Percentiles rank a stretch among this genome's conserved stretches.
Conservation (phyloP, 768 basidiomycete genomes). For the Cystofilobasidium capitatum region DNA sequence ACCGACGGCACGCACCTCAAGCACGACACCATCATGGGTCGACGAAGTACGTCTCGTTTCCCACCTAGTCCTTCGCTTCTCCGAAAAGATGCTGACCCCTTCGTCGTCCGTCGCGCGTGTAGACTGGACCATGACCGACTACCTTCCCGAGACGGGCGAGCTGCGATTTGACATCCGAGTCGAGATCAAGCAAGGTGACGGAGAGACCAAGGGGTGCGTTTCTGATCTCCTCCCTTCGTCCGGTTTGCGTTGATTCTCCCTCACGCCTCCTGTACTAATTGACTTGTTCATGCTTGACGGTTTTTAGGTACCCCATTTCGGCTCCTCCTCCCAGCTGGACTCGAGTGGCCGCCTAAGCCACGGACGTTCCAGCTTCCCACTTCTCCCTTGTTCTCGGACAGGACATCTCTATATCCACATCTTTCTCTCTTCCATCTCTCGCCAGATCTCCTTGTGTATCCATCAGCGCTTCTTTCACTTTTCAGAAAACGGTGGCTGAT, state of each 20-base stretch:
- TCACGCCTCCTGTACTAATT: not conserved
- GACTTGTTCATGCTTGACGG: too few species aligned
- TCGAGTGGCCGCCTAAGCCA: not conserved
- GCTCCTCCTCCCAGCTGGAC: slow-evolving; percentile 7
- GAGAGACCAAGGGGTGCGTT: slow-evolving; percentile 64
- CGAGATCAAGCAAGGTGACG: slow-evolving; percentile 71
- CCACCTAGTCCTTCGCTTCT: not conserved
- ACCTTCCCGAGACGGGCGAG: slow-evolving; percentile 52
- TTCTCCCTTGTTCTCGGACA: too few species aligned
- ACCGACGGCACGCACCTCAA: slow-evolving; percentile 67
- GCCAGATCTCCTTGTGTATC: too few species aligned
- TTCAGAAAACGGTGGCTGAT: too few species aligned
- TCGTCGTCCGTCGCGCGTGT: not conserved
- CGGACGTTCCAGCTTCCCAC: too few species aligned
- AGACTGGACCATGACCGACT: slow-evolving; percentile 42
- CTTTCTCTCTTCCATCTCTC: too few species aligned
- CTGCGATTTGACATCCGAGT: slow-evolving; percentile 74
- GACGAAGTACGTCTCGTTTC: slow-evolving; percentile 12
- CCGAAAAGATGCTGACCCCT: not conserved
- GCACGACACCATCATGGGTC: slow-evolving; percentile 43
- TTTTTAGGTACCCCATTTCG: slow-evolving; percentile 1
- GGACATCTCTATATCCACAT: too few species aligned
- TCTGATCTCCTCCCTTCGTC: not conserved
- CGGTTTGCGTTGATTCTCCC: slow-evolving; percentile 13
- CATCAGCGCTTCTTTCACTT: too few species aligned